Base-by-base conservation (phyloP, 371 early-diverging fungal species). In the Rhizopus sp. region DNA sequence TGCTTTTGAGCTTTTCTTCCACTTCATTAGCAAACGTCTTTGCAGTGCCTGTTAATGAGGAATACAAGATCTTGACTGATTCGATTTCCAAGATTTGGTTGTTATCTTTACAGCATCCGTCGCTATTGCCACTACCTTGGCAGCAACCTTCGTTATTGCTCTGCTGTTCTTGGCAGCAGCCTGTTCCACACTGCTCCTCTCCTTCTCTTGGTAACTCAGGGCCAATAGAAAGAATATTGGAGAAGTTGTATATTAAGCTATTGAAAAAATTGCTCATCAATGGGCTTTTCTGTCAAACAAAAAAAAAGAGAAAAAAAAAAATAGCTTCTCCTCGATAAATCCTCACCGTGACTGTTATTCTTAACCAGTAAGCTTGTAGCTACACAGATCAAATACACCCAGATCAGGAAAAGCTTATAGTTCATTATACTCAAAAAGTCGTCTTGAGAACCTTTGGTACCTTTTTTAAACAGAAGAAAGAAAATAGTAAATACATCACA, bases 11-110 rank as follows among this genome's bases (percentile, higher is more conserved):
- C 39, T 68, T 66, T 6, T 55, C 44, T 50, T 69, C 54, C 15
- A 83, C 55, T 42, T 70, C 68, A 0, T 65, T 40, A 1, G 83
- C 73, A 60, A 83, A 67, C 7, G 55, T 57, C 40, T 77, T 78
- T 10, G 84, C 70, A 9, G 83, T 85, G 1, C 80, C 75, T 0
- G 80, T 81, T 37, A 83, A 61, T 7, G 77, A 66, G 4, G 74
- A 74, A 55, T 69, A 82, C 8, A 85, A 53, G 13, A 85, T 59
- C 55, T 81, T 85, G 7, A 85, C 7, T 9, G 64, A 61, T 2
- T 74, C 75, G 31, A 77, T 74, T 15, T 62, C 53, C 4, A 64
- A 54, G 23, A 67, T 66, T 29, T 57, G 59, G 2, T 55, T 50
- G 1, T 40, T 41, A 6, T 38, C 13, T 23, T 53, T 38, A 37